phyloP scores from a whole-genome alignment of 2,329 filamentous ascomycete species.

The Trichoderma harzianum region DNA sequence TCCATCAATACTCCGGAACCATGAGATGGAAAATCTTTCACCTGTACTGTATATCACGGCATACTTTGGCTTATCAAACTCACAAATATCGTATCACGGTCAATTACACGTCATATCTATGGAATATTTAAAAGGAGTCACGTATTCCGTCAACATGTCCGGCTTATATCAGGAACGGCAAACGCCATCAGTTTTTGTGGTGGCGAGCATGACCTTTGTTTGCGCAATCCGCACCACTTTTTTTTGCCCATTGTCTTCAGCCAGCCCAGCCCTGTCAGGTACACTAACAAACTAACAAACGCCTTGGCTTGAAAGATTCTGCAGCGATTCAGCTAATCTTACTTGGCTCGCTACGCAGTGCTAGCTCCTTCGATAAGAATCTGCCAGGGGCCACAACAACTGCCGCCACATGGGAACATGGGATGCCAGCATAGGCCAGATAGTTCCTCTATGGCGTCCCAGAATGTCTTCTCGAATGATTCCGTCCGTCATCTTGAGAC shows the following conservation, averaged over 20 bases:
- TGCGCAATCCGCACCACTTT: slow-evolving; percentile 4
- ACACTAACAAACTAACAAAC: neutral
- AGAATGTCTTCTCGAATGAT: slow-evolving; percentile 2
- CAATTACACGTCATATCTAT: neutral
- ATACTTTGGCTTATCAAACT: neutral
- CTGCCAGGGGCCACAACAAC: neutral
- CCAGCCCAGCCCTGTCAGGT: neutral
- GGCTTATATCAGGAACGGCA: slow-evolving; percentile 8
- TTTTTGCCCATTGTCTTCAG: neutral
- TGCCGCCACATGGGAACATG: slow-evolving; percentile 8
- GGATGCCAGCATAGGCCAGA: neutral
- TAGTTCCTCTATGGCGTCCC: neutral
- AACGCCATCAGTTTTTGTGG: neutral
- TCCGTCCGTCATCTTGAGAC: neutral
- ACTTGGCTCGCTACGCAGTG: neutral
- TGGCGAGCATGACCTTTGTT: neutral
- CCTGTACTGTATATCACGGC: neutral
- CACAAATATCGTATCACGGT: neutral
- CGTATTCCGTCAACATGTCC: neutral
- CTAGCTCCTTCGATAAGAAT: slow-evolving; percentile 5
- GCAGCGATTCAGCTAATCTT: neutral
- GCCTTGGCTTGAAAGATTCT: neutral
- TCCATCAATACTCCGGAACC: neutral
- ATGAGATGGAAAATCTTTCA: neutral
- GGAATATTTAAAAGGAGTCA: neutral